phyloP scores from a whole-genome alignment of 257 asterid species.

The Eustoma russellianum region DNA sequence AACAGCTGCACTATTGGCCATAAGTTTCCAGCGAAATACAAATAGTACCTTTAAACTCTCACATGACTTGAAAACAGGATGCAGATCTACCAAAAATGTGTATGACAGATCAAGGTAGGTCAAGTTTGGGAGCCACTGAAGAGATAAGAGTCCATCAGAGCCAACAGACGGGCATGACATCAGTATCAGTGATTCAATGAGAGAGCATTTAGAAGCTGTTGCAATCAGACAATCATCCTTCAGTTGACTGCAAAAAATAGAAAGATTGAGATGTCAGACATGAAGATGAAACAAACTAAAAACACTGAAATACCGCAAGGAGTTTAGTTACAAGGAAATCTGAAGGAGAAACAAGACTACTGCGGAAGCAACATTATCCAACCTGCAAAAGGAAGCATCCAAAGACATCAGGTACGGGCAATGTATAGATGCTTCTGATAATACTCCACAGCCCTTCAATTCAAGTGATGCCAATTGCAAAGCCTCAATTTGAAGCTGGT shows the following conservation, averaged over 20 bases:
- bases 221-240: constrained; percentile 90
- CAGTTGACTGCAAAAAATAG: constrained; percentile 54
- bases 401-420: constrained; percentile 86
- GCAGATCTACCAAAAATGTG: constrained; percentile 78
- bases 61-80: constrained; percentile 75
- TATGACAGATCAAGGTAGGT: constrained; percentile 85
- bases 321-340: neutral
- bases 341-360: neutral
- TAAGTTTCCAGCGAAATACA: no score
- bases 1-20: no score
- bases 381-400: constrained; percentile 99
- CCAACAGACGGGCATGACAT: constrained; percentile 97
- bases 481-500: constrained; percentile 64
- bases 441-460: constrained; percentile 93
- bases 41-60: constrained; percentile 53
- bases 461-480: constrained; percentile 84
- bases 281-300: no score
- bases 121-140: constrained; percentile 57
- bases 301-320: neutral
- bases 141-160: constrained; percentile 65
- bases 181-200: constrained; percentile 69
- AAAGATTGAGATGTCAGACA: no score
- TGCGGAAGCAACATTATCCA: neutral
- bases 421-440: constrained; percentile 66
- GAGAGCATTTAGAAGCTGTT: constrained; percentile 68